phyloP scores from a whole-genome alignment of 1,284 basidiomycete genomes.

The Austropuccinia psidii region DNA sequence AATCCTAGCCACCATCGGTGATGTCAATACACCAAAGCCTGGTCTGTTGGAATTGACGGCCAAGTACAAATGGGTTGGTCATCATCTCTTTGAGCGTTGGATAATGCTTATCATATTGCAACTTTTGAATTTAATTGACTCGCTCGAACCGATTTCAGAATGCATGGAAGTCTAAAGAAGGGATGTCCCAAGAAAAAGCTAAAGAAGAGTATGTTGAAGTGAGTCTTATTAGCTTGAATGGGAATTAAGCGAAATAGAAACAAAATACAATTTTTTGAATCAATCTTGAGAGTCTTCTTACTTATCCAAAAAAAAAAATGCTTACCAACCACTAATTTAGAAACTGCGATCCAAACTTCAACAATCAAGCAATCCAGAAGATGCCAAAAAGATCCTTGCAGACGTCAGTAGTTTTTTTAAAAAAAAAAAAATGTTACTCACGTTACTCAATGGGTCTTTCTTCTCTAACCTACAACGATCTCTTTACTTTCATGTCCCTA shows the following conservation, averaged over 20 bases:
- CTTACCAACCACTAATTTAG: background rate
- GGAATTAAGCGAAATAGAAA: background rate
- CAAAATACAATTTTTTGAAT: background rate
- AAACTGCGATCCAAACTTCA: constrained; percentile 13
- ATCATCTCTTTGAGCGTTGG: background rate
- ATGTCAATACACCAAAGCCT: constrained; percentile 22
- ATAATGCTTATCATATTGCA: background rate
- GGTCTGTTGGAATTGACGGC: constrained; percentile 20
- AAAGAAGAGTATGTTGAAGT: constrained; percentile 27
- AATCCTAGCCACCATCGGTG: constrained; percentile 20
- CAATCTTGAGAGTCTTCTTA: background rate
- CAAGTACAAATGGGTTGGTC: constrained; percentile 28
- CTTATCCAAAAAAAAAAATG: background rate
- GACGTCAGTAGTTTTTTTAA: constrained; percentile 10
- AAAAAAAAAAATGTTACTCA: too few relatives aligned
- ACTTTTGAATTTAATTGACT: too few relatives aligned
- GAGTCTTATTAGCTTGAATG: background rate
- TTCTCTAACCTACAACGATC: too few relatives aligned
- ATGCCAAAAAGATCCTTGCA: constrained; percentile 18
- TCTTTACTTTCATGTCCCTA: background rate
- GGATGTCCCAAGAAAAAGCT: constrained; percentile 10
- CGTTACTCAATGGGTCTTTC: too few relatives aligned
- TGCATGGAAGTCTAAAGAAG: constrained; percentile 28
- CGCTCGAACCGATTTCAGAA: too few relatives aligned
- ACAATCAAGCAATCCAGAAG: background rate